Conservation (phyloP, 331 rosid genomes). For the Rhamnella rubrinervis region DNA sequence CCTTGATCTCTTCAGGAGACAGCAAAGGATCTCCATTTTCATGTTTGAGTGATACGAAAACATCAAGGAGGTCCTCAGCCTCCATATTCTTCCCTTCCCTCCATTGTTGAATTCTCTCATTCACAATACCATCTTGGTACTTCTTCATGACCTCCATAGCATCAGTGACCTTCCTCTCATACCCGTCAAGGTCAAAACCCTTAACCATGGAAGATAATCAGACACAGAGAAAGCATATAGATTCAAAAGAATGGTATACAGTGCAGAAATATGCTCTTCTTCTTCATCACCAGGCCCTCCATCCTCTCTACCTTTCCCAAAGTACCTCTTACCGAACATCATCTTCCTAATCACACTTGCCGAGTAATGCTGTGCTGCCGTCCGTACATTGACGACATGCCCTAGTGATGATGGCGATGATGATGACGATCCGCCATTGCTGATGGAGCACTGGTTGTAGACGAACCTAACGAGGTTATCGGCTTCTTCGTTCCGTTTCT, state of each 20-base stretch:
- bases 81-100: slow-evolving; percentile 17
- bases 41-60: no score
- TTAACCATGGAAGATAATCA: slow-evolving; percentile 31
- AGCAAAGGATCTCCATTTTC: slow-evolving; percentile 26
- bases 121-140: slow-evolving; percentile 28
- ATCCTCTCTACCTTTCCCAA: slow-evolving; percentile 31
- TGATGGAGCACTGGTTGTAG: slow-evolving; percentile 15
- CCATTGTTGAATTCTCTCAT: slow-evolving; percentile 34
- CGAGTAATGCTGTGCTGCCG: slow-evolving; percentile 19
- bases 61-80: no score
- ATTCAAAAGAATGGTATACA: slow-evolving; percentile 8
- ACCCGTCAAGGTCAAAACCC: slow-evolving; percentile 27
- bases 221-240: slow-evolving; percentile 24
- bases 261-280: slow-evolving; percentile 18
- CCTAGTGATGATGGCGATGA: no score
- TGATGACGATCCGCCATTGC: slow-evolving; percentile 4
- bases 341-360: slow-evolving; percentile 34
- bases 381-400: slow-evolving; percentile 30
- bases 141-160: slow-evolving; percentile 18
- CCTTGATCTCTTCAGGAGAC: slow-evolving; percentile 34
- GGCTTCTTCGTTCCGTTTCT: slow-evolving; percentile 23
- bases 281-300: slow-evolving; percentile 38
- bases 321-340: slow-evolving; percentile 34
- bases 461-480: slow-evolving; percentile 28
- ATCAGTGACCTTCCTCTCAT: slow-evolving; percentile 8